A percentile compares a stretch with the other conserved stretches of the same genome.
Conservation (phyloP, 2,329 filamentous ascomycete species). For the Fusarium austroafricanum region DNA sequence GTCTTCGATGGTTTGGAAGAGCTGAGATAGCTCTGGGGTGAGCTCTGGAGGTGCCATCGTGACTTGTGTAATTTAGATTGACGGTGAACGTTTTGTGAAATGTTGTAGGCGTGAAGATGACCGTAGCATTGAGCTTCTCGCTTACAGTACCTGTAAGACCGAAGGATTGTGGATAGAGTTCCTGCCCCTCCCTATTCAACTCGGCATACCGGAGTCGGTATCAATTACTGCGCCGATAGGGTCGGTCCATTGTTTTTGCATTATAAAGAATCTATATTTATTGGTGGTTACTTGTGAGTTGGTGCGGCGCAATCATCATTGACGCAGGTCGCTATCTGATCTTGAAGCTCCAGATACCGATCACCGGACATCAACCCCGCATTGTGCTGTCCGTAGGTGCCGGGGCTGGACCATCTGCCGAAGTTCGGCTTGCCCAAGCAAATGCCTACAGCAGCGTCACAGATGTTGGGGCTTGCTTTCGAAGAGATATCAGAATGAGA, state of each 20-base stretch:
- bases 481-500: background rate
- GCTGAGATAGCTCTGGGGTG: slow-evolving; percentile 14
- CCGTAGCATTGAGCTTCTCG: background rate
- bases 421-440: too few relatives aligned
- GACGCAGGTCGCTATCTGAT: background rate
- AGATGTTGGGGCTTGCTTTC: too few relatives aligned
- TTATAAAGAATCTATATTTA: background rate
- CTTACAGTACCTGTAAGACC: background rate
- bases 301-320: accelerated
- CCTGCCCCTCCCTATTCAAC: background rate
- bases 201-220: background rate
- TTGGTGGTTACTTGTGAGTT: background rate
- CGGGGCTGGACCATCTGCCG: too few relatives aligned
- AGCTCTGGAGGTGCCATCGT: slow-evolving; percentile 21
- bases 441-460: too few relatives aligned
- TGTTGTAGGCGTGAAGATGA: background rate
- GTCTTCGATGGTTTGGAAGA: slow-evolving; percentile 30
- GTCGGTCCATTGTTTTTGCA: background rate
- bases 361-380: background rate
- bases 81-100: background rate
- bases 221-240: background rate
- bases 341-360: background rate
- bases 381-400: background rate
- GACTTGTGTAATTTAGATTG: background rate
- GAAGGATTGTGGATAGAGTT: background rate